Base-by-base conservation (phyloP, 202 grass and related monocot species). In the Elaeis oleifera region DNA sequence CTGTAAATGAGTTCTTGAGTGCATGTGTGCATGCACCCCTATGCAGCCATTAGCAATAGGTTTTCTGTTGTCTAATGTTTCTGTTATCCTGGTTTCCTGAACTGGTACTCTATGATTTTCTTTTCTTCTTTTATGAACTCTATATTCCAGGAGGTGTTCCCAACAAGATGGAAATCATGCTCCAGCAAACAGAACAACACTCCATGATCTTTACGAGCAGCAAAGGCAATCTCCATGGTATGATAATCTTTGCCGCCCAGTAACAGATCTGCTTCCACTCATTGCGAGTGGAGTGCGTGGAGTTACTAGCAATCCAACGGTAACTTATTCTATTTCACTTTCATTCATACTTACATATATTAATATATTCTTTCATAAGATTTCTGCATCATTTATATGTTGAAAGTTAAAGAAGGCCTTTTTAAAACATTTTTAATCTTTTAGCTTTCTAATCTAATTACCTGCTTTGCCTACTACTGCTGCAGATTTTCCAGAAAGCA, bases 191-290 rank as follows among this genome's bases (percentile, higher is more conserved):
- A 99, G 53, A 73, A 99, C 88, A 2, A 59, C 70, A 0, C 88
- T 99, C 5, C 94, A 99, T 22, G 82, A 92, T 61, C 77, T 99
- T 56, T 99, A 99, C 19, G 94, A 99, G 65, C 80, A 70, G 17
- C 82, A 99, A 70, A 88, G 94, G 2, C 94, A 94, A 54, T 99
- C 94, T 15, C 94, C 94, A 0, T 99, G 94, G 94, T 99, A 99
- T 6, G 94, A 99, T 60, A 99, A 99, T 82, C 88, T 99, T 55
- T 99, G 94, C 72, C 75, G 94, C 1, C 94, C 94, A 28, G 94
- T 99, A 2, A 94, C 94, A 0, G 88, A 99, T 70, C 70, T 99
- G 79, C 58, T 99, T 5, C 94, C 94, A 15, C 53, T 94, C 51
- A 99, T 99, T 50, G 66, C 80, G 22, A 82, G 64, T 0, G 94